phyloP scores from a whole-genome alignment of 371 early-diverging fungal species.

The Blastocladiella emersonii region DNA sequence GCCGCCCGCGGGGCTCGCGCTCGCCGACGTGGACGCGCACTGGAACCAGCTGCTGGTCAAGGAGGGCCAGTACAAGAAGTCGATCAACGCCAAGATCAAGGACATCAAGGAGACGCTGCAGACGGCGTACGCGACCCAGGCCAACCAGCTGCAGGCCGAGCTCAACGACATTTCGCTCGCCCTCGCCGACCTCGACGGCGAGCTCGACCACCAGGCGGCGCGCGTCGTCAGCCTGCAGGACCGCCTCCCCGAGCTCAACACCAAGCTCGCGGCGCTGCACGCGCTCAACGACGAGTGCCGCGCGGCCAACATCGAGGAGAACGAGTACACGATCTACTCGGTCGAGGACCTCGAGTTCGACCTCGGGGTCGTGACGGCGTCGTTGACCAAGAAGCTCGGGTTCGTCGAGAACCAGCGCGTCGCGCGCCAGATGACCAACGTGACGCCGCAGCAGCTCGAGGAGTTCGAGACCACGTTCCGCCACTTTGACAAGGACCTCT shows the following conservation, averaged over 20 bases:
- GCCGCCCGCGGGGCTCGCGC: slow-evolving; percentile 61
- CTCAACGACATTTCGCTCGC: slow-evolving; percentile 50
- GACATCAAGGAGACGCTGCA: slow-evolving; percentile 66
- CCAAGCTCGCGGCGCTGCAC: slow-evolving; percentile 38
- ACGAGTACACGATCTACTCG: slow-evolving; percentile 76
- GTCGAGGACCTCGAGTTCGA: slow-evolving; percentile 80
- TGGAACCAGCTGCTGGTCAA: slow-evolving; percentile 56
- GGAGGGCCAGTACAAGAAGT: slow-evolving; percentile 62
- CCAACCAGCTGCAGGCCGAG: slow-evolving; percentile 54
- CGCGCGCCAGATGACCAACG: slow-evolving; percentile 72
- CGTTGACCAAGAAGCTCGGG: slow-evolving; percentile 65
- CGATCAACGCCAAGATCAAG: slow-evolving; percentile 64
- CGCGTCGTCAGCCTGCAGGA: slow-evolving; percentile 37
- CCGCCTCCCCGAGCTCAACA: slow-evolving; percentile 35
- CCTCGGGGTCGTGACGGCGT: slow-evolving; percentile 54
- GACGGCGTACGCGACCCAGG: slow-evolving; percentile 54
- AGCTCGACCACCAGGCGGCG: slow-evolving; percentile 53
- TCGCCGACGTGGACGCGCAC: slow-evolving; percentile 55
- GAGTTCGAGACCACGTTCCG: slow-evolving; percentile 3
- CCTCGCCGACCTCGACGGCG: slow-evolving; percentile 53
- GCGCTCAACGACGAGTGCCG: slow-evolving; percentile 50
- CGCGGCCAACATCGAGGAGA: slow-evolving; percentile 82
- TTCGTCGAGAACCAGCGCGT: slow-evolving; percentile 81
- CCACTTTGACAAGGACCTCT: slow-evolving; percentile 69
- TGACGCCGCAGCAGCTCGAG: slow-evolving; percentile 84